Evolutionary conservation across 768 basidiomycete genomes (phyloP).

Genomic region (Hygrophoropsis aurantiaca): DNA sequence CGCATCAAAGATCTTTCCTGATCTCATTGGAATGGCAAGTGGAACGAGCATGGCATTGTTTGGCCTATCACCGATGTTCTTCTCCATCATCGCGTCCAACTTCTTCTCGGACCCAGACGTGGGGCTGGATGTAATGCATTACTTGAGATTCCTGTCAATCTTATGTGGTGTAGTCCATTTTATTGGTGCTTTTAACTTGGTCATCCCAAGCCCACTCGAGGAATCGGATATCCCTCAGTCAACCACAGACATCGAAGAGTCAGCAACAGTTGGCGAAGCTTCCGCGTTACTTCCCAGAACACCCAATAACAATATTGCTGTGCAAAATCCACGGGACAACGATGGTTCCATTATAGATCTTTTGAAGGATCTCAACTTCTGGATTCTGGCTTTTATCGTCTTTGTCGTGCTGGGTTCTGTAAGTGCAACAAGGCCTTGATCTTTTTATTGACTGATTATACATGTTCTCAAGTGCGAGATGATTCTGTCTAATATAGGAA

Average conservation of each 20-base stretch:
- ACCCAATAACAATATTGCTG: conserved; percentile 7
- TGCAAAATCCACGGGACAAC: no score
- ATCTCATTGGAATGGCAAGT: conserved; percentile 62
- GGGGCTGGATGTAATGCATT: conserved; percentile 48
- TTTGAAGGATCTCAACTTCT: conserved; percentile 58
- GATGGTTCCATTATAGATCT: conserved; percentile 33
- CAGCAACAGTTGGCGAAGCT: conserved; percentile 23
- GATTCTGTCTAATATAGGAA: conserved; percentile 82
- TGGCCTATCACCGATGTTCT: conserved; percentile 77
- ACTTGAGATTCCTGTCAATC: conserved; percentile 56
- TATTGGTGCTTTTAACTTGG: conserved; percentile 44
- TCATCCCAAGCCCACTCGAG: not conserved
- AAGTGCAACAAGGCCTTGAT: conserved; percentile 29
- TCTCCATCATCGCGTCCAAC: conserved; percentile 61
- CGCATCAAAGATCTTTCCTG: conserved; percentile 69
- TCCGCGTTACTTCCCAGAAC: conserved; percentile 29
- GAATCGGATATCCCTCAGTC: not conserved
- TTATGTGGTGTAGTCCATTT: conserved; percentile 54
- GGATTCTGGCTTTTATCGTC: conserved; percentile 55
- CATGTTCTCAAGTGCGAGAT: conserved; percentile 58
- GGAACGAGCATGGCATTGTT: conserved; percentile 72
- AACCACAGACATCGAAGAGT: conserved; percentile 10
- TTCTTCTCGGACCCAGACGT: conserved; percentile 53
- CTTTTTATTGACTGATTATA: not conserved
- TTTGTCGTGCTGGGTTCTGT: conserved; percentile 67